Base-by-base conservation (phyloP, 2,329 filamentous ascomycete species). In the Chlorencoelia australis region DNA sequence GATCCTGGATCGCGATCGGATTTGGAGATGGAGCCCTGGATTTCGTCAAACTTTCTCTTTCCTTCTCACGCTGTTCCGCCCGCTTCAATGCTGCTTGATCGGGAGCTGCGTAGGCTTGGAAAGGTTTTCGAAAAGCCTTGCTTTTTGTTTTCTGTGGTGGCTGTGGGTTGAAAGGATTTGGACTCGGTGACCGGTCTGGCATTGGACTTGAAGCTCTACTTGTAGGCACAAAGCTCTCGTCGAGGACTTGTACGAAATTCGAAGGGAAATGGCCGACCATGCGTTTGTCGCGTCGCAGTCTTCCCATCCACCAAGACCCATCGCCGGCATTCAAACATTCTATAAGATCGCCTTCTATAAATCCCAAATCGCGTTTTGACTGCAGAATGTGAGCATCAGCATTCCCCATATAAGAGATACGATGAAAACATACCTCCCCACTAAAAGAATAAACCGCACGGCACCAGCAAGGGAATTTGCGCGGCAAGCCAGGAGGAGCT, bases 271-370 rank as follows among this genome's bases (percentile, higher is more conserved):
- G 69, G 36, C 91, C 91, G 52, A 95, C 80, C 53, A 89, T 87
- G 54, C 88, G 78, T 59, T 83, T 81, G 62, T 98, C 91, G 50
- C 91, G 77, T 56, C 80, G 84, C 56, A 98, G 64, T 45, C 89
- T 77, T 31, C 91, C 91, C 63, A 88, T 94, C 91, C 91, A 98
- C 91, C 91, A 98, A 30, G 85, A 88, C 35, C 91, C 91, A 63
- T 98, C 91, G 45, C 91, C 91, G 14, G 91, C 91, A 59, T 98
- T 98, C 35, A 98, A 70, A 56, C 89, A 95, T 73, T 98, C 91
- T 59, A 98, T 98, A 48, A 98, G 64, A 62, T 98, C 91, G 46
- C 91, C 91, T 61, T 98, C 91, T 50, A 98, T 82, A 61, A 98
- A 98, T 11, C 91, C 91, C 40, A 98, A 71, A 58, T 98, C 91